Evolutionary conservation across 306 rosid genomes (phyloP).

Genomic region (Ziziphus jujuba): DNA sequence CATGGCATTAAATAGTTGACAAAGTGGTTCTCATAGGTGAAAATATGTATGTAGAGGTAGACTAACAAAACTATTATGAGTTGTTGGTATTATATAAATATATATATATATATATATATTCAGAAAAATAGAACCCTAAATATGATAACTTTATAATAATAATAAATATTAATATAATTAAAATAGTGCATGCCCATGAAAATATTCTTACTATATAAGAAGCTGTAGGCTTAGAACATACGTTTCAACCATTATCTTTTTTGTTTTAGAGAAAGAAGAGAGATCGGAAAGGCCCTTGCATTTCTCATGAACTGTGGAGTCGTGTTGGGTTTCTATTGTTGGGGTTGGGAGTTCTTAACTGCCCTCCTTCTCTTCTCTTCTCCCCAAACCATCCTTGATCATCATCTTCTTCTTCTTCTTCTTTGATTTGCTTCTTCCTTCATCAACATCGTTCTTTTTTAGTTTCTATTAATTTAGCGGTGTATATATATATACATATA

Average conservation of each 20-base stretch:
- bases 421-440: too few relatives aligned
- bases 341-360: constrained; percentile 99
- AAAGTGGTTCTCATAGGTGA: background rate
- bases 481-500: background rate
- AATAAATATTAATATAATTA: background rate
- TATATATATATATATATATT: too few relatives aligned
- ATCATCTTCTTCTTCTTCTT: constrained; percentile 3
- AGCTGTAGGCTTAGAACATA: constrained; percentile 37
- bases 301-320: constrained; percentile 98
- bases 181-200: constrained; percentile 28
- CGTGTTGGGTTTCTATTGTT: constrained; percentile 99
- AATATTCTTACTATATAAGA: constrained; percentile 23
- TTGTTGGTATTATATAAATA: too few relatives aligned
- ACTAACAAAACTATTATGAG: too few relatives aligned
- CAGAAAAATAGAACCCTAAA: too few relatives aligned
- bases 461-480: background rate
- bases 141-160: too few relatives aligned
- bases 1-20: constrained; percentile 21
- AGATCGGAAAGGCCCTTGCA: constrained; percentile 38
- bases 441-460: background rate
- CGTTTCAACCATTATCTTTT: constrained; percentile 51
- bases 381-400: constrained; percentile 16
- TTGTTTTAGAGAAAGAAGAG: constrained; percentile 11
- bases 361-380: constrained; percentile 93
- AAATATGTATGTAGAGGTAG: background rate